Base-by-base conservation (phyloP, 306 rosid genomes). In the Vigna unguiculata region DNA sequence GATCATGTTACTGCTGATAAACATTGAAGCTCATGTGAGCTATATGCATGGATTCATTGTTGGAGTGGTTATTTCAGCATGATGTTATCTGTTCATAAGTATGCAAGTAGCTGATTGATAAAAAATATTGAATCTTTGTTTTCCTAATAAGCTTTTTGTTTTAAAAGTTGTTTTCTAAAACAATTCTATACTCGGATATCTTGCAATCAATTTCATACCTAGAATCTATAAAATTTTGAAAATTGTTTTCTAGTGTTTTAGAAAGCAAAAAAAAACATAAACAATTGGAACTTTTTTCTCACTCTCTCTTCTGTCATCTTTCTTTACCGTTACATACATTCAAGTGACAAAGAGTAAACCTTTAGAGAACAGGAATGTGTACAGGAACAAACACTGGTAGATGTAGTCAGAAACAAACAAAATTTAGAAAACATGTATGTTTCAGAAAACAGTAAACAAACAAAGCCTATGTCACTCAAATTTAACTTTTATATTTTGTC, bases 401-500 rank as follows among this genome's bases (percentile, higher is more conserved):
- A 19, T 52, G 58, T 17, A 19, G 13, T 19, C 25, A n/a, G 25
- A 52, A 9, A 17, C 21, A 52, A 49, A 49, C 11, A 49, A 49
- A 16, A 41, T 41, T 41, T 41, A 41, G 47, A 11, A 41, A 41
- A 41, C 47, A 41, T 8, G 9, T 9, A 3, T 11, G 47, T 8
- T 52, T 52, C 3, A 2, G 1, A 19, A 19, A 52, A 52, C 25
- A 17, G 13, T 8, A 19, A 19, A 19, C 58, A 19, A 19, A 52
- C 14, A 41, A 62, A 6, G 19, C 19, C 14, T 14, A 9, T 38
- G 24, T 54, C 48, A 52, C 38, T 57, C 61, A 9, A 57, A 47
- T 82, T 55, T 57, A 38, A 28, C 38, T 40, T 58, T 60, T 40
- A 60, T 47, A 41, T 72, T 67, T 49, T 71, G 58, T 72, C 72